These are phyloP conservation scores for Fusarium falciforme DNA, from an alignment of 2,329 filamentous ascomycete genomes.

Conservation along the genomic window DNA sequence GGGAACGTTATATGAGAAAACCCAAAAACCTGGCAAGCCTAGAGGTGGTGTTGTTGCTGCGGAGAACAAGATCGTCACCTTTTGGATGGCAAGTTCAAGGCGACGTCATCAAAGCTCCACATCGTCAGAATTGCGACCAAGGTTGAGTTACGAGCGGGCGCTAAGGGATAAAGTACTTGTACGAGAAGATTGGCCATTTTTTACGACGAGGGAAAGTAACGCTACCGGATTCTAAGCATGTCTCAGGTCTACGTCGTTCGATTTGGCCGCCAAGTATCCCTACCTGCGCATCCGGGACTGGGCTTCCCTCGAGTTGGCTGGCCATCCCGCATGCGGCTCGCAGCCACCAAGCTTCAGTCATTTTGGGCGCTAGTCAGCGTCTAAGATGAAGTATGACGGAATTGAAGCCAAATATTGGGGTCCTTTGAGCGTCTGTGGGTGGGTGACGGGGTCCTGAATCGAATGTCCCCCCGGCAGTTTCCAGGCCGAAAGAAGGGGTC, in stretches of 20 bases:
- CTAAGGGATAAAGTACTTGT: slow-evolving; percentile 17
- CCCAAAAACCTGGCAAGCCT: slow-evolving; percentile 35
- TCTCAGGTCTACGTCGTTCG: slow-evolving; percentile 35
- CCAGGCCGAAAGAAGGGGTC: slow-evolving; percentile 17
- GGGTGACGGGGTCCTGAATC: slow-evolving; percentile 11
- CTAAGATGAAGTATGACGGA: slow-evolving; percentile 44
- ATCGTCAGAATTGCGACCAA: slow-evolving; percentile 27
- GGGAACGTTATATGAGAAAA: slow-evolving; percentile 44
- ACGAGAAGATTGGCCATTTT: neutral
- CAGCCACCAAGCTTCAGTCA: slow-evolving; percentile 36
- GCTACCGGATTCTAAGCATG: slow-evolving; percentile 22
- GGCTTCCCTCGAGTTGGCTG: slow-evolving; percentile 27
- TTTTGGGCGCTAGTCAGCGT: slow-evolving; percentile 36
- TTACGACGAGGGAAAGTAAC: neutral
- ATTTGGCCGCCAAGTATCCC: slow-evolving; percentile 26
- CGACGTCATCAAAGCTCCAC: slow-evolving; percentile 46
- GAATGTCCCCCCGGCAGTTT: slow-evolving; percentile 25
- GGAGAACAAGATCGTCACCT: slow-evolving; percentile 47
- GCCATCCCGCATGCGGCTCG: slow-evolving; percentile 43
- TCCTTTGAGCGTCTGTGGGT: slow-evolving; percentile 14
- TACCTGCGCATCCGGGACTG: slow-evolving; percentile 26
- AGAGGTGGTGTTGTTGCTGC: slow-evolving; percentile 43
- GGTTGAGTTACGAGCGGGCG: slow-evolving; percentile 24
- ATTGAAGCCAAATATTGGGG: slow-evolving; percentile 34
- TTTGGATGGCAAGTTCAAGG: slow-evolving; percentile 34